Evolutionary conservation across 176 grass and related monocot species (phyloP).

Genomic region (Ampelocalamus luodianensis): DNA sequence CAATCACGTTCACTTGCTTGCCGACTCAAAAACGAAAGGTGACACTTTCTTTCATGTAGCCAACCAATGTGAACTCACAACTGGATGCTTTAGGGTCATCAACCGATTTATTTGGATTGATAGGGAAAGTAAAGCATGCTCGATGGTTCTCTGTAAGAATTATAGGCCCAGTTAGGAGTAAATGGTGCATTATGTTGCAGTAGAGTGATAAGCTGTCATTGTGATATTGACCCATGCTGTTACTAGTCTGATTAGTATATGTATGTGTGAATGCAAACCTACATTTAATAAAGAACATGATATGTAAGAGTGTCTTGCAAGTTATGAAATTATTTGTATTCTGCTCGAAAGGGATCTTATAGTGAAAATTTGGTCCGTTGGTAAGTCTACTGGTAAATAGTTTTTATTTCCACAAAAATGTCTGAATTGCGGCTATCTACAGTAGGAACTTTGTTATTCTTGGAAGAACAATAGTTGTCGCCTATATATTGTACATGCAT

Average conservation of each 20-base stretch:
- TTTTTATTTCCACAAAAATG: neutral
- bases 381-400: neutral
- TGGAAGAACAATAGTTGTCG: neutral
- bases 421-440: neutral
- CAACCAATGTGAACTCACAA: neutral
- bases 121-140: constrained; percentile 7
- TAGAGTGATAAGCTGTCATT: constrained; percentile 21
- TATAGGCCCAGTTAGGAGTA: neutral
- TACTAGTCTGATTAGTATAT: neutral
- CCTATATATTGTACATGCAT: constrained; percentile 18
- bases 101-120: neutral
- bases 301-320: constrained; percentile 39
- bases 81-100: constrained; percentile 13
- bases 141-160: neutral
- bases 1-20: neutral
- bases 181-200: neutral
- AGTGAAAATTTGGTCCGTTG: neutral
- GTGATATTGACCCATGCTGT: constrained; percentile 27
- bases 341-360: constrained; percentile 35
- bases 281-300: constrained; percentile 30
- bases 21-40: neutral
- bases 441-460: neutral
- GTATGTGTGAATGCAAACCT: constrained; percentile 44
- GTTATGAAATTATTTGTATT: constrained; percentile 37
- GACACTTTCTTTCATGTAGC: neutral